Base-by-base conservation (phyloP, 257 asterid species). In the Nyctanthes arbortristis region DNA sequence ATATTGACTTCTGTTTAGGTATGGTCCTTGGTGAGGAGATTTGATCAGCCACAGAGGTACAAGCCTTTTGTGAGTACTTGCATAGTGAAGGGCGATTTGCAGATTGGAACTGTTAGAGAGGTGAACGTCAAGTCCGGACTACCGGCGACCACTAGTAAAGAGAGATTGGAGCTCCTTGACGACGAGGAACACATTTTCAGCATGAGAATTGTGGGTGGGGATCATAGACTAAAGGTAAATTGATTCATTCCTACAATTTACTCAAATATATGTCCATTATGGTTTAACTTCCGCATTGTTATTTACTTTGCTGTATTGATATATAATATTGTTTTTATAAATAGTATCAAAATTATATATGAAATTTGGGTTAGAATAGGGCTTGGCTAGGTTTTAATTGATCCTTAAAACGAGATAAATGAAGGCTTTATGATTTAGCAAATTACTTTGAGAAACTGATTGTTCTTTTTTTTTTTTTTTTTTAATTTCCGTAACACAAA, bases 21-120 rank as follows among this genome's bases (percentile, higher is more conserved):
- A 7, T 89, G 98, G 94, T 92, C 97, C 35, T 65, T 92, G 78
- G 97, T 92, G 66, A 69, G 97, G 87, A 85, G 88, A 36, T 92
- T 92, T 78, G 97, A 92, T 83, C 90, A 91, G 83, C 95, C 96
- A 65, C 97, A 91, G 74, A 84, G 95, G 78, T 91, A 91, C 84
- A 91, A 91, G 77, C 96, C 97, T 32, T 89, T 91, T 59, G 93
- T 92, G 71, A 92, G 96, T 71, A 78, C 92, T 82, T 92, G 96
- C 64, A 79, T 86, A 14, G 88, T 88, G 65, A 76, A 84, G 67
- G 94, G 96, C 22, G 96, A 89, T 80, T 83, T 86, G 80, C 84
- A 77, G 84, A 89, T 91, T 27, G 97, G 97, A 1, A 91, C 96
- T 62, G 96, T 89, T 45, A 80, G 96, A 68, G 92, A 91, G 79